Base-by-base conservation (phyloP, 495 filamentous ascomycete species). In the Haplographium delicatum region DNA sequence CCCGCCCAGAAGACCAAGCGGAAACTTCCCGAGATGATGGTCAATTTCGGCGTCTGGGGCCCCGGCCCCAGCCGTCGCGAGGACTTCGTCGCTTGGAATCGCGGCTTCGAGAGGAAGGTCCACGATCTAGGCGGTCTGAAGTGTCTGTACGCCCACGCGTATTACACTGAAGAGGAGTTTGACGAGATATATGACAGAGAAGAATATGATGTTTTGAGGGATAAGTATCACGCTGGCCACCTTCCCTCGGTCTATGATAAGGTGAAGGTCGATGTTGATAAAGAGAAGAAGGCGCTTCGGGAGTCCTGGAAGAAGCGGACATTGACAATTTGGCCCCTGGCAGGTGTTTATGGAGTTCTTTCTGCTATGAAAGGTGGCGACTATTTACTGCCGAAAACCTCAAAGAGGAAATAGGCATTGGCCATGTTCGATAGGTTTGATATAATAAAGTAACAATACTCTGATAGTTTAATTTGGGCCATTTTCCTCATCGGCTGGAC, bases 41-140 rank as follows among this genome's bases (percentile, higher is more conserved):
- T 80, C 28, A 80, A 78, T 53, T 60, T 80, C 13, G 75, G 76
- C 18, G 68, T 80, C 1, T 80, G 75, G 76, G 76, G 75, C 4
- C 74, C 69, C 63, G 74, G 73, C 6, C 69, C 72, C 1, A 51
- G 53, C 4, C 38, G 66, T 23, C 62, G 62, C 5, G 47, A 34
- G 3, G 57, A 65, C 18, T 79, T 78, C 56, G 65, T 86, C 4
- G 49, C 55, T 1, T 74, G 72, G 47, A 89, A 90, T 64, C 74
- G 80, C 2, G 70, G 71, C 5, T 65, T 91, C 11, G 88, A 91
- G 65, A 50, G 59, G 1, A 80, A 80, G 46, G 72, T 90, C 6
- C 68, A 67, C 10, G 75, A 76, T 45, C 70, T 90, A 2, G 78
- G 82, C 8, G 86, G 88, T 8, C 74, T 70, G 62, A 80, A 80